Conservation (phyloP, 148 eudicot species). For the Fagopyrum esculentum region DNA sequence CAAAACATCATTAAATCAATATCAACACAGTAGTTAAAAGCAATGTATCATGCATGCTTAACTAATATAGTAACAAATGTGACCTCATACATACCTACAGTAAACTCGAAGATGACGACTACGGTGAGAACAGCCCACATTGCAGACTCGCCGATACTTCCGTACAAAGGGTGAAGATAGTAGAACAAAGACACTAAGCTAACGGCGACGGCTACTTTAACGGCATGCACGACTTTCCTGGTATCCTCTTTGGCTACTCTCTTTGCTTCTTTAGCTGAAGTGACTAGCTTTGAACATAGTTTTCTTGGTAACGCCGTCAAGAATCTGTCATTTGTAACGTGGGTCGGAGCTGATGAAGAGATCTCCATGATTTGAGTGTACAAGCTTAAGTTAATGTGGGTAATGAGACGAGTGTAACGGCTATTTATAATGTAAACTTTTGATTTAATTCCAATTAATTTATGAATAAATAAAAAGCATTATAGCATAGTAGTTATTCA, state of each 20-base stretch:
- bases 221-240: constrained; percentile 5
- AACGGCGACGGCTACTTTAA: constrained; percentile 2
- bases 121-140: constrained; percentile 24
- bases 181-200: constrained; percentile 12
- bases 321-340: not conserved
- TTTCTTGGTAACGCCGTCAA: not conserved
- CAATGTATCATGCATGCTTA: not conserved
- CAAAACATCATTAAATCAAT: not conserved
- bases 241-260: constrained; percentile 3
- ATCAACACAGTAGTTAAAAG: not conserved
- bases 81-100: constrained; percentile 21
- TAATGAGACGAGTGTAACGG: not conserved
- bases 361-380: not conserved
- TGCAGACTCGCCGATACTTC: constrained; percentile 7
- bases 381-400: not conserved
- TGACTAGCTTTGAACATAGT: not conserved
- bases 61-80: not conserved
- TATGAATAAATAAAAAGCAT: not conserved
- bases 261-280: not conserved
- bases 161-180: not conserved
- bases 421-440: constrained; percentile 1
- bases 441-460: constrained; percentile 3
- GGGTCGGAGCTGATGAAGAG: not conserved
- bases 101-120: constrained; percentile 28
- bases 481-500: not conserved